phyloP scores from a whole-genome alignment of 139 green algal genomes.

The Coccomyxa sp. region DNA sequence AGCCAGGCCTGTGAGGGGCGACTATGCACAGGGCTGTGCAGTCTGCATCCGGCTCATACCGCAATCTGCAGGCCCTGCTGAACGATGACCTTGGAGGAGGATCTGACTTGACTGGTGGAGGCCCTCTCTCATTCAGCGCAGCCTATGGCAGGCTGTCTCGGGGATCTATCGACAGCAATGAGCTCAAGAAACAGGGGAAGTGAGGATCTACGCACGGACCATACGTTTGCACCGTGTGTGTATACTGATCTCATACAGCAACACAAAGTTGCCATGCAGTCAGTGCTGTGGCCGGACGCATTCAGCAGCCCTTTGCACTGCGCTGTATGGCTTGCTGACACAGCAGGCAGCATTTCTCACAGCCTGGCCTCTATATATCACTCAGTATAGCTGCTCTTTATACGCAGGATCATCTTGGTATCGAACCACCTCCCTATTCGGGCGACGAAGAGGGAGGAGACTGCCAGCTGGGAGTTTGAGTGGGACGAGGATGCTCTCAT shows the following conservation, averaged over 20 bases:
- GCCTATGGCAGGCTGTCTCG: background rate
- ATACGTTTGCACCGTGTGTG: too few relatives aligned
- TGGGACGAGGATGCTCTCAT: conserved; percentile 94
- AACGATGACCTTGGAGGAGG: background rate
- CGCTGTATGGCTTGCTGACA: too few relatives aligned
- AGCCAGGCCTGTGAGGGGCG: too few relatives aligned
- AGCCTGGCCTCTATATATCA: too few relatives aligned
- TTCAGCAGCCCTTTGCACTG: too few relatives aligned
- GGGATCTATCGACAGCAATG: conserved; percentile 5
- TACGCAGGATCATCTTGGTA: conserved; percentile 83
- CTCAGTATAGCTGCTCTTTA: too few relatives aligned
- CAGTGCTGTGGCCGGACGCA: too few relatives aligned
- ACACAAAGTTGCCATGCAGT: too few relatives aligned
- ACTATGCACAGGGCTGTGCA: background rate
- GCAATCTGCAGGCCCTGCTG: background rate
- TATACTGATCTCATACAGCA: too few relatives aligned
- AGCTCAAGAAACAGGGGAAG: conserved; percentile 1
- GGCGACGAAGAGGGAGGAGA: conserved; percentile 17
- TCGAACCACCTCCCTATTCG: conserved; percentile 87
- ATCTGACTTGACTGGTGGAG: background rate
- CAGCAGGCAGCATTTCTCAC: too few relatives aligned
- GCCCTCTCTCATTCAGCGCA: conserved; percentile 11
- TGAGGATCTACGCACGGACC: too few relatives aligned
- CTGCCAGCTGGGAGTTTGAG: conserved; percentile 79
- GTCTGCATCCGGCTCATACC: background rate